phyloP scores from a whole-genome alignment of 257 asterid species.

The Salvia hispanica region DNA sequence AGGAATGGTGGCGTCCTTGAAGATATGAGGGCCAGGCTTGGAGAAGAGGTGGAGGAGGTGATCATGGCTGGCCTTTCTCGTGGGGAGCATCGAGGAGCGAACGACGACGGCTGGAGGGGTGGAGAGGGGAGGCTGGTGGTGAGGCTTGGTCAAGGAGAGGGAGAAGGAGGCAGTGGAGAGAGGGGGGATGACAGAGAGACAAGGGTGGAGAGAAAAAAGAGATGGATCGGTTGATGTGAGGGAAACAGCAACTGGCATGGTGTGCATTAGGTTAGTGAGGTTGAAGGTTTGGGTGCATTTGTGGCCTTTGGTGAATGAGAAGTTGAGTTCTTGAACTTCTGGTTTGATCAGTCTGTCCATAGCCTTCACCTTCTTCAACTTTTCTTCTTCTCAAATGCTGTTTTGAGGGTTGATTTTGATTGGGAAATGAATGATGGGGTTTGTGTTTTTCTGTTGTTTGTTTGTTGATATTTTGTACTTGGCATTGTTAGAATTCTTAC shows the following conservation, averaged over 20 bases:
- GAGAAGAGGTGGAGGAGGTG: constrained; percentile 68
- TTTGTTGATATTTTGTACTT: background rate
- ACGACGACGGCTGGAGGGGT: constrained; percentile 51
- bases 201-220: constrained; percentile 46
- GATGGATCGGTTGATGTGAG: constrained; percentile 60
- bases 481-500: constrained; percentile 5
- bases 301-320: constrained; percentile 50
- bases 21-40: constrained; percentile 60
- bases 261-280: constrained; percentile 75
- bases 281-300: constrained; percentile 56
- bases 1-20: constrained; percentile 65
- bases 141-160: constrained; percentile 38
- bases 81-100: constrained; percentile 74
- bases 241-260: constrained; percentile 80
- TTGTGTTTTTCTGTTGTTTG: constrained; percentile 17
- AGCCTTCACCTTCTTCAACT: constrained; percentile 18
- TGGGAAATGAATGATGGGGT: background rate
- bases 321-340: constrained; percentile 44
- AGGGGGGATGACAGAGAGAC: constrained; percentile 62
- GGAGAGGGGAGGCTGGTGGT: constrained; percentile 56
- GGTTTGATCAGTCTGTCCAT: constrained; percentile 81
- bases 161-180: constrained; percentile 56
- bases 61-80: constrained; percentile 66
- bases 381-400: background rate
- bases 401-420: too few relatives aligned